Percentiles rank a stretch among this genome's conserved stretches.
phyloP scores from a whole-genome alignment of 768 basidiomycete genomes.

The Kwoniella sp. region DNA sequence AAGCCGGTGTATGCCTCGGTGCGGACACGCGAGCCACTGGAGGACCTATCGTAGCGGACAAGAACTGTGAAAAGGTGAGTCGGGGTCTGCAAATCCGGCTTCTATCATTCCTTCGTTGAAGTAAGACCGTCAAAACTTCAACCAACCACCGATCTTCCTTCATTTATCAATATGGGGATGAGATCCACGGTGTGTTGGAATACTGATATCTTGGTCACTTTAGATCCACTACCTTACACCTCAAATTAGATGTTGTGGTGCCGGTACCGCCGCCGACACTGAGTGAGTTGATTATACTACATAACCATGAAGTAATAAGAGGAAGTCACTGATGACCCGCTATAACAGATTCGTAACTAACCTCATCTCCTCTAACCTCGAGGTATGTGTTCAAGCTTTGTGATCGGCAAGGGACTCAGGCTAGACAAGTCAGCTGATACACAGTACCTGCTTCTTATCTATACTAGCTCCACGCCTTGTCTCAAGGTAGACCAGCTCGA shows the following conservation, averaged over 20 bases:
- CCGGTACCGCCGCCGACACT: slow-evolving; percentile 99
- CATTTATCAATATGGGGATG: no score
- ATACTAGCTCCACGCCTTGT: slow-evolving; percentile 71
- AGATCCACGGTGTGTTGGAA: no score
- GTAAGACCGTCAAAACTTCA: no score
- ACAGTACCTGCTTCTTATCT: slow-evolving; percentile 2
- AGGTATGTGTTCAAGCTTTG: slow-evolving; percentile 54
- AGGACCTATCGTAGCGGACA: slow-evolving; percentile 92
- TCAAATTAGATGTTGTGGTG: slow-evolving; percentile 94
- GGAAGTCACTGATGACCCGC: no score
- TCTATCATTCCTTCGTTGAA: no score
- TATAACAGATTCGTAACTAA: slow-evolving; percentile 64
- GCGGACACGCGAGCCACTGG: slow-evolving; percentile 96
- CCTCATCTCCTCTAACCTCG: slow-evolving; percentile 92
- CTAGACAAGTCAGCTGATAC: not conserved
- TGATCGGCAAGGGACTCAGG: not conserved
- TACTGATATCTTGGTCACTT: no score
- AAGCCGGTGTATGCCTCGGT: slow-evolving; percentile 88
- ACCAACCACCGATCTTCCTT: not conserved
- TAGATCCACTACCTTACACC: slow-evolving; percentile 99
- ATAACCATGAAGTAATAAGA: no score
- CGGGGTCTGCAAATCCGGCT: no score
- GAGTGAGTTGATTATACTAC: slow-evolving; percentile 32
- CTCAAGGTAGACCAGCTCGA: slow-evolving; percentile 84
- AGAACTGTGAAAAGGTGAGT: slow-evolving; percentile 98